Evolutionary conservation across 2,329 filamentous ascomycete genomes (phyloP).

Genomic region (Xylariaceae sp.): DNA sequence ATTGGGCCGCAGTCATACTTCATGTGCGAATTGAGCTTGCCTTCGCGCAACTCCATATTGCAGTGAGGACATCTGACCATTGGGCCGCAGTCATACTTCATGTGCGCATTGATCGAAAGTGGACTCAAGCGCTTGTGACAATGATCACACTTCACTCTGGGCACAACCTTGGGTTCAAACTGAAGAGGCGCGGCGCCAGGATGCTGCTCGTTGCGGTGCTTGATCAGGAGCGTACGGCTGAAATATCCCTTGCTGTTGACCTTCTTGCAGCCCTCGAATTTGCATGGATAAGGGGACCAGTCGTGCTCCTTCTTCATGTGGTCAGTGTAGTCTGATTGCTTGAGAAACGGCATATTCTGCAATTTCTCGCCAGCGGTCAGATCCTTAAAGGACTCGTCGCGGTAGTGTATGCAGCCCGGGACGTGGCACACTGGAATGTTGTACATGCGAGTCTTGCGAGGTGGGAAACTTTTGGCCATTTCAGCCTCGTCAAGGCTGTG

Average conservation of each 20-base stretch:
- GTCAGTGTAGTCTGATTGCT: conserved; percentile 6
- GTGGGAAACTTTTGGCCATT: conserved; percentile 1
- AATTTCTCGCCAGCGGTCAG: neutral
- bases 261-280: conserved; percentile 5
- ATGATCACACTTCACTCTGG: neutral
- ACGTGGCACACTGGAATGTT: conserved; percentile 4
- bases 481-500: conserved; percentile 2
- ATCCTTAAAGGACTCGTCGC: conserved; percentile 1
- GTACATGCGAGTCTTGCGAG: neutral
- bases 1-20: neutral
- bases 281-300: conserved; percentile 10
- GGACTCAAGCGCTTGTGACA: neutral
- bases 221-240: neutral
- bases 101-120: neutral
- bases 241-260: conserved; percentile 6
- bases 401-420: conserved; percentile 6
- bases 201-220: conserved; percentile 6
- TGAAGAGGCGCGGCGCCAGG: neutral
- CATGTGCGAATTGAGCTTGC: neutral
- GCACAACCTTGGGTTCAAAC: neutral
- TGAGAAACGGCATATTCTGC: conserved; percentile 6
- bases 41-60: neutral
- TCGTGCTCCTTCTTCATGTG: conserved; percentile 10
- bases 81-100: neutral
- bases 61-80: neutral